Evolutionary conservation across 2,329 filamentous ascomycete species (phyloP).

Genomic region (Phyllosticta citriasiana): DNA sequence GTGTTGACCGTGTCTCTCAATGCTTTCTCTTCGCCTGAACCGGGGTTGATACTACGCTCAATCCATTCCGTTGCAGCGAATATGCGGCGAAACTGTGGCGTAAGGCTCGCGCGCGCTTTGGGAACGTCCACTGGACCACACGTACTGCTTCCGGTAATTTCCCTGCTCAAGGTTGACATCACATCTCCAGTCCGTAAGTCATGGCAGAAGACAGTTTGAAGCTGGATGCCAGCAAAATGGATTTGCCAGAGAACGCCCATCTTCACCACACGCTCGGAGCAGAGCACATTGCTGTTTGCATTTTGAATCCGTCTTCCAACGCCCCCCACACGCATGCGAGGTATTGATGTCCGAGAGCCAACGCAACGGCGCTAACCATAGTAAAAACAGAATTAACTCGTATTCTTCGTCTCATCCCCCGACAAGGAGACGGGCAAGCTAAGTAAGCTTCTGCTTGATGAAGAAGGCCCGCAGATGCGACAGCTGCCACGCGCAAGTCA

Average conservation of each 20-base stretch:
- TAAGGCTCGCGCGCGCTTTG: too few species aligned
- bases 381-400: not conserved
- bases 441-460: constrained; percentile 99
- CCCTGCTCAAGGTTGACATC: too few species aligned
- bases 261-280: not conserved
- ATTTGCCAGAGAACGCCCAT: not conserved
- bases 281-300: not conserved
- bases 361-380: not conserved
- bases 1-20: too few species aligned
- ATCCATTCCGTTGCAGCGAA: too few species aligned
- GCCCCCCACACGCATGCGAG: not conserved
- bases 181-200: too few species aligned
- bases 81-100: too few species aligned
- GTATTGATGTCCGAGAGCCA: not conserved
- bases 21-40: too few species aligned
- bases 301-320: not conserved
- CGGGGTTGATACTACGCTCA: too few species aligned
- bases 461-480: constrained; percentile 95
- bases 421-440: not conserved
- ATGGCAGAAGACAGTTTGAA: too few species aligned
- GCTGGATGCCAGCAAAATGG: too few species aligned
- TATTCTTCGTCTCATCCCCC: not conserved
- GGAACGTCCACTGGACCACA: too few species aligned
- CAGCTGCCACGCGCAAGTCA: constrained; percentile 93
- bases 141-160: too few species aligned